phyloP scores from a whole-genome alignment of 2,329 filamentous ascomycete genomes.

The Arthrobotrys pseudoclavata region DNA sequence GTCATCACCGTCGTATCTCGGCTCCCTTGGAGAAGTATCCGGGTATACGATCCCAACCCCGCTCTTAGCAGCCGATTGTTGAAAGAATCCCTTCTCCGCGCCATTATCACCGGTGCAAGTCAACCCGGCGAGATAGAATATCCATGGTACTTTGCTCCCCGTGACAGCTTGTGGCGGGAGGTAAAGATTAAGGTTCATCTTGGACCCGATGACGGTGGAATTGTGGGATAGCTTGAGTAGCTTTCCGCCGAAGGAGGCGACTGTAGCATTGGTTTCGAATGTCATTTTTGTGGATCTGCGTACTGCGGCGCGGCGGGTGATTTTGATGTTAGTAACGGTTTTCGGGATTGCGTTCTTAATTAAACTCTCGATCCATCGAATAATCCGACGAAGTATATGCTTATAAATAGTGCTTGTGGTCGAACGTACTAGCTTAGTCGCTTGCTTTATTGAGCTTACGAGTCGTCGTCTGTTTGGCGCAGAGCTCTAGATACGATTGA shows the following conservation, averaged over 20 bases:
- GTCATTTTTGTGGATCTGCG: slow-evolving; percentile 19
- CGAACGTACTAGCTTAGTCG: slow-evolving; percentile 2
- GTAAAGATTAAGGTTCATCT: slow-evolving; percentile 94
- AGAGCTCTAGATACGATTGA: neutral
- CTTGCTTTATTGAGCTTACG: neutral
- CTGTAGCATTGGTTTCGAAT: slow-evolving; percentile 89
- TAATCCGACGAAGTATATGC: neutral
- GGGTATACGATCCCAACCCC: slow-evolving; percentile 95
- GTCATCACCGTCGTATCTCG: slow-evolving; percentile 84
- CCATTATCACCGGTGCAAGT: slow-evolving; percentile 94
- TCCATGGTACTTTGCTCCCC: slow-evolving; percentile 79
- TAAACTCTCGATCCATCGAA: neutral
- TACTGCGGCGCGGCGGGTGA: neutral
- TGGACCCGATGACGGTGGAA: slow-evolving; percentile 81
- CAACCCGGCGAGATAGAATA: slow-evolving; percentile 93
- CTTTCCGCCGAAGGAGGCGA: slow-evolving; percentile 92
- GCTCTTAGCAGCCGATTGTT: slow-evolving; percentile 81
- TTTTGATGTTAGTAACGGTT: neutral
- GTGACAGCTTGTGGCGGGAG: slow-evolving; percentile 71
- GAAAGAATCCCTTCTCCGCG: slow-evolving; percentile 89
- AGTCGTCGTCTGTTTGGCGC: slow-evolving; percentile 1
- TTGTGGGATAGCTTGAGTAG: slow-evolving; percentile 93
- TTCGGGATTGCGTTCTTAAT: neutral
- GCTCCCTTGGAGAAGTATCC: slow-evolving; percentile 90
- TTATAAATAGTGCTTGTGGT: neutral